Base-by-base conservation (phyloP, 441 rosid species). In the Gossypium gossypioides region DNA sequence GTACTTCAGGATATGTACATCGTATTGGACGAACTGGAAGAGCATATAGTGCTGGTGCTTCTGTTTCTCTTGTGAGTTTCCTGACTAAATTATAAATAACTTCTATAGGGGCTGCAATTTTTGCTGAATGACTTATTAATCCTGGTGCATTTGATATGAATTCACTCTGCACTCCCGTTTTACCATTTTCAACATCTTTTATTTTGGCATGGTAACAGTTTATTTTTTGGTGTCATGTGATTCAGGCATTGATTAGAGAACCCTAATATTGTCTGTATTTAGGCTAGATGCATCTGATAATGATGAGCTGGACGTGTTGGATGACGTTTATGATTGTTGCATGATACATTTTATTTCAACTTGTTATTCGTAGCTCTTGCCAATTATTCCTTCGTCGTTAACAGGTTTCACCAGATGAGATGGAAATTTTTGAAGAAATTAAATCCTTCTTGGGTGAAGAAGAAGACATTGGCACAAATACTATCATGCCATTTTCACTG, bases 21-120 rank as follows among this genome's bases (percentile, higher is more conserved):
- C 87, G 99, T 72, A 92, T 95, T 82, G 97, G 99, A 58, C 96
- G 97, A 54, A 92, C 97, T 69, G 99, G 97, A 82, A 86, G 97
- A 83, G 99, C 95, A 75, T 86, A 86, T 80, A 83, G 77, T 74
- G 88, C 83, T 12, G 99, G 97, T 56, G 75, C 88, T 56, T 86
- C 97, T 2, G 76, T 95, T 58, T 92, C 97, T 73, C 88, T 95
- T 46, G 99, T 95, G 79, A 87, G 97, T 85, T 82, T 12, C 54
- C 32, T 1, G 13, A 27, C 66, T 52, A 60, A 52, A 42, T 73
- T 66, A 60, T 48, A 59, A 62, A 63, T 52, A 22, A 25, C 58
- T 64, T 58, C 52, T 48, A 0, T 62, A n/a, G 59, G 71, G 61
- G 57, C 42, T 6, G 55, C 50, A 18, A 40, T 21, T 44, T 9